phyloP scores from a whole-genome alignment of 768 basidiomycete species.

The Gymnopilus junonius region DNA sequence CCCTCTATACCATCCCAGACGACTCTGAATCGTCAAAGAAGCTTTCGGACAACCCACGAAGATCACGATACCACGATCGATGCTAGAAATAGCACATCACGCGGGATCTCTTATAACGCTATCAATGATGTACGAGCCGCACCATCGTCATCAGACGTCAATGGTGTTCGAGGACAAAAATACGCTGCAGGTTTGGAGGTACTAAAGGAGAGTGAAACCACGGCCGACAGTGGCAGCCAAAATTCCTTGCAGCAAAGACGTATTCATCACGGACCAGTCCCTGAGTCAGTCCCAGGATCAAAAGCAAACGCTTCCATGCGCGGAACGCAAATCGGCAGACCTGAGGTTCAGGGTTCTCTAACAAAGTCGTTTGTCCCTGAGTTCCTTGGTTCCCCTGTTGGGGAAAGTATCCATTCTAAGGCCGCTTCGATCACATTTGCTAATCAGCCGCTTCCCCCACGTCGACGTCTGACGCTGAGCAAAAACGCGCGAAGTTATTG shows the following conservation, averaged over 20 bases:
- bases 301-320: background rate
- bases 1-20: background rate
- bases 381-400: conserved; percentile 12
- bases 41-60: background rate
- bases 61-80: conserved; percentile 6
- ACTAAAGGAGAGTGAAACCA: background rate
- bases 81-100: conserved; percentile 7
- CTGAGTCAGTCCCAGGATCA: background rate
- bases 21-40: conserved; percentile 1
- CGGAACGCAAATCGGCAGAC: background rate
- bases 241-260: background rate
- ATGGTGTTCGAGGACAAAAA: background rate
- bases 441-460: conserved; percentile 17
- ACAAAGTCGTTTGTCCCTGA: conserved; percentile 9
- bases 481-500: conserved; percentile 42
- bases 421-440: conserved; percentile 16
- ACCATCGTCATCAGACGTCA: conserved; percentile 16
- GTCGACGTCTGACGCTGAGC: conserved; percentile 14
- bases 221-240: background rate
- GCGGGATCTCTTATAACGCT: conserved; percentile 9
- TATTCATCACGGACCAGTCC: background rate
- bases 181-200: conserved; percentile 3
- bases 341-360: conserved; percentile 7
- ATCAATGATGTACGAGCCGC: conserved; percentile 11
- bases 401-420: conserved; percentile 16